Percentiles rank a stretch among this genome's conserved stretches.
Evolutionary conservation across 768 basidiomycete species (phyloP).

Genomic region (Psilocybe cyanescens): DNA sequence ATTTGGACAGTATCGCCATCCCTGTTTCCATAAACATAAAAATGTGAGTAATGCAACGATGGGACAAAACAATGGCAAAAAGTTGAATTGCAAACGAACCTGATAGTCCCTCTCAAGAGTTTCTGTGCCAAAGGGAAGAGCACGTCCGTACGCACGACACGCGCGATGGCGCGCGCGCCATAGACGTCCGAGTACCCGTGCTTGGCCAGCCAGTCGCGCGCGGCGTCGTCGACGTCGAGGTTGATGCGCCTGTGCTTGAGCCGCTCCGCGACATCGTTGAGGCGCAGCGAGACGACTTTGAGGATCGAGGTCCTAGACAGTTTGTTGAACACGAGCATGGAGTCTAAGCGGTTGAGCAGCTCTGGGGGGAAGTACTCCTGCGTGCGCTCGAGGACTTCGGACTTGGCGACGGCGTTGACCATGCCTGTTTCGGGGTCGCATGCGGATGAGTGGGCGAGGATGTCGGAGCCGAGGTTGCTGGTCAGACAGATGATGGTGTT

Average conservation of each 20-base stretch:
- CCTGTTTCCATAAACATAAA: constrained; percentile 29
- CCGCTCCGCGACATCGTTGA: constrained; percentile 73
- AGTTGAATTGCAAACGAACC: neutral
- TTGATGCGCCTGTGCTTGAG: constrained; percentile 68
- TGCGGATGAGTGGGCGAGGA: constrained; percentile 70
- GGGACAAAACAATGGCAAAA: constrained; percentile 43
- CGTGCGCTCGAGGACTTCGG: constrained; percentile 75
- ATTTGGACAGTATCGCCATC: constrained; percentile 73
- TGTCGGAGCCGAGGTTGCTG: constrained; percentile 82
- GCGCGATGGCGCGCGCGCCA: constrained; percentile 85
- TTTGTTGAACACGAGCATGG: constrained; percentile 91
- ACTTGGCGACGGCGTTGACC: constrained; percentile 62
- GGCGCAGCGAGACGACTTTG: constrained; percentile 77
- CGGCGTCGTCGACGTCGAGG: constrained; percentile 67
- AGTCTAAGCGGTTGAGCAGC: constrained; percentile 86
- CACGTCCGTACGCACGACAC: constrained; percentile 84
- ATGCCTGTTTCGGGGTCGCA: constrained; percentile 61
- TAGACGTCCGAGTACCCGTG: constrained; percentile 86
- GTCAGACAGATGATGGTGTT: constrained; percentile 94
- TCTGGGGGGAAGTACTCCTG: constrained; percentile 88
- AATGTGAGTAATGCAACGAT: neutral
- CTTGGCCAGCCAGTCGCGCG: constrained; percentile 69
- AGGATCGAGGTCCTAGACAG: constrained; percentile 74
- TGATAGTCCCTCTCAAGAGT: constrained; percentile 75
- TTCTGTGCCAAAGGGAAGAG: constrained; percentile 84